Evolutionary conservation across 2,329 filamentous ascomycete species (phyloP).

Genomic region (Thelonectria blattea): DNA sequence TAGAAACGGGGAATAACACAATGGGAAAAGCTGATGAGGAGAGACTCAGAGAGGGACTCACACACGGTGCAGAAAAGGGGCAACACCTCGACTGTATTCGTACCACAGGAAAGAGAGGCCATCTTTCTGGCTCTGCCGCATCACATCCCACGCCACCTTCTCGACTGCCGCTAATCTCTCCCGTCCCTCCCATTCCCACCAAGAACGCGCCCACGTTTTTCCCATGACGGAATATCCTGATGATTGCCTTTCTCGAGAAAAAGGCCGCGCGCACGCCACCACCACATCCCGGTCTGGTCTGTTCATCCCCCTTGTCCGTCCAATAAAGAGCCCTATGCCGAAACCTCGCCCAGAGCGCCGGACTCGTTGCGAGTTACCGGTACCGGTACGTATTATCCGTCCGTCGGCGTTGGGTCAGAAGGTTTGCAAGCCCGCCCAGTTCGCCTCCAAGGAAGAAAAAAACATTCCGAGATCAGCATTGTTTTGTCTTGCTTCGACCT

Average conservation of each 20-base stretch:
- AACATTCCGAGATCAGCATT: slow-evolving; percentile 10
- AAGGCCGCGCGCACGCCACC: background rate
- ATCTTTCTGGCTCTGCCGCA: too few relatives aligned
- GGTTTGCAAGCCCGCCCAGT: background rate
- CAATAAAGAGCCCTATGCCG: background rate
- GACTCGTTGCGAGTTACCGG: background rate
- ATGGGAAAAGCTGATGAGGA: background rate
- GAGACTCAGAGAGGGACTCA: background rate
- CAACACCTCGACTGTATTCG: too few relatives aligned
- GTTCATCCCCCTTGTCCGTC: background rate
- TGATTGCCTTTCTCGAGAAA: background rate
- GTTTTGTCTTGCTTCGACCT: background rate
- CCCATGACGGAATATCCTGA: too few relatives aligned
- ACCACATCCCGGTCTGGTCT: background rate
- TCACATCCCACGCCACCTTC: too few relatives aligned
- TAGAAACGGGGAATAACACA: background rate
- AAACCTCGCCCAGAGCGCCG: background rate
- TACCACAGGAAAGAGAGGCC: too few relatives aligned
- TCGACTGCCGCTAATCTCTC: too few relatives aligned
- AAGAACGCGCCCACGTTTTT: too few relatives aligned
- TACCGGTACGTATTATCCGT: background rate
- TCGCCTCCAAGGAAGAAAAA: background rate
- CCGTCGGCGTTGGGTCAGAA: background rate
- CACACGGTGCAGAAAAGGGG: too few relatives aligned
- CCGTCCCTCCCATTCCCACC: too few relatives aligned